Base-by-base conservation (phyloP, 352 stramenopile genomes). In the Phytophthora ramorum region DNA sequence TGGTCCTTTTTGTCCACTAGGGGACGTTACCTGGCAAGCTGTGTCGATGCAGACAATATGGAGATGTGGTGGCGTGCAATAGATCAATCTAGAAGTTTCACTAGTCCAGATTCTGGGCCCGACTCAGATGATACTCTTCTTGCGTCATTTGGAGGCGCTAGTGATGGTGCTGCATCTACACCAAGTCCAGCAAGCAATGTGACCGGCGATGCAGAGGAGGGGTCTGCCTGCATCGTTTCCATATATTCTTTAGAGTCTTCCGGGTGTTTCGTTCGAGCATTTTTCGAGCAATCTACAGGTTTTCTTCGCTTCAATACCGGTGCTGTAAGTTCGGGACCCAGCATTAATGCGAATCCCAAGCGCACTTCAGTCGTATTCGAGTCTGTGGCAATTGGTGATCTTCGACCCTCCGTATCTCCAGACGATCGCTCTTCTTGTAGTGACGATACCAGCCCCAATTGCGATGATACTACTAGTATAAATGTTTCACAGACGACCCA, bases 231-330 rank as follows among this genome's bases (percentile, higher is more conserved):
- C 34, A 77, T 95, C 14, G 45, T 95, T 2, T 92, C 85, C 2
- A 73, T 91, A 7, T 93, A 95, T 56, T 87, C 77, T n/a, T 12
- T 87, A 12, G 85, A 95, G 20, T 73, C 71, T 1, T 73, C 81
- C 0, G 83, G 75, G 1, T 92, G 85, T 44, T 92, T 83, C 59
- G 72, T 83, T 6, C 83, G 85, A 7, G 76, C 88, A 3, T 95
- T 89, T 61, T 95, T 95, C 63, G 87, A 95, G 30, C 75, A 85
- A 32, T 65, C 60, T 2, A 89, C 71, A n/a, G 83, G 81, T 0
- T 82, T 75, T 37, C 70, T 95, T 45, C 81, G 83, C 1, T 73
- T 95, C 16, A 83, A 95, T 46, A 91, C 83, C 4, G 82, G 81
- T 1, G 73, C 74, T 2, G 66, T 78, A 14, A 84, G 46, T n/a